Base-by-base conservation (phyloP, 176 grass and related monocot genomes). In the Panicum miliaceum region DNA sequence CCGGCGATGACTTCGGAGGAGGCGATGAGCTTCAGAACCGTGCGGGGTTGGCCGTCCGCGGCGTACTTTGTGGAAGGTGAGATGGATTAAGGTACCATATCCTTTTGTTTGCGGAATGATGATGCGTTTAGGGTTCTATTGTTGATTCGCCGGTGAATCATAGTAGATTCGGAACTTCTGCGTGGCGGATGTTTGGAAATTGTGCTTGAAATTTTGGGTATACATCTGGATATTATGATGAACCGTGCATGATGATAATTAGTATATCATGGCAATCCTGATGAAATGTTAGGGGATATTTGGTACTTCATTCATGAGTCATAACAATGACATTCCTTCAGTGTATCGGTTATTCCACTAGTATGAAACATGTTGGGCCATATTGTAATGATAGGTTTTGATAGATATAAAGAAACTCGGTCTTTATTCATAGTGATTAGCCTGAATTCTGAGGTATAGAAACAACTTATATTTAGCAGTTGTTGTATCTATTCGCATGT, bases 21-120 rank as follows among this genome's bases (percentile, higher is more conserved):
- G 89, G 60, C 73, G 16, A 73, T 89, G 76, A 85, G 87, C 46
- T 89, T 96, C 67, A 90, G 81, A 64, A 84, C 87, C 36, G 40
- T 52, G 16, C 88, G 86, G 12, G 93, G 93, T 7, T 99, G 86
- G 89, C 91, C 96, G 0, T 92, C 87, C 0, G 73, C 86, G 23
- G 76, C 85, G 2, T 99, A 96, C 68, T 99, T 90, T 42, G 61
- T 96, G 12, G 87, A 90, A 80, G 92, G 93, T 98, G 78, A 82
- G 83, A 12, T 48, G 68, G 46, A 77, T 83, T 40, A n/a, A 62
- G 19, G 27, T 12, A 15, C n/a, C 77, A 75, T 83, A 62, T 72
- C 20, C 4, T 86, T 52, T 36, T 8, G 7, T 14, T 18, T 25
- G 38, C 8, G 11, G 40, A 67, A 59, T 80, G 68, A 29, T 80